Evolutionary conservation across 2,329 filamentous ascomycete species (phyloP).

Genomic region (Pseudopithomyces maydicus): DNA sequence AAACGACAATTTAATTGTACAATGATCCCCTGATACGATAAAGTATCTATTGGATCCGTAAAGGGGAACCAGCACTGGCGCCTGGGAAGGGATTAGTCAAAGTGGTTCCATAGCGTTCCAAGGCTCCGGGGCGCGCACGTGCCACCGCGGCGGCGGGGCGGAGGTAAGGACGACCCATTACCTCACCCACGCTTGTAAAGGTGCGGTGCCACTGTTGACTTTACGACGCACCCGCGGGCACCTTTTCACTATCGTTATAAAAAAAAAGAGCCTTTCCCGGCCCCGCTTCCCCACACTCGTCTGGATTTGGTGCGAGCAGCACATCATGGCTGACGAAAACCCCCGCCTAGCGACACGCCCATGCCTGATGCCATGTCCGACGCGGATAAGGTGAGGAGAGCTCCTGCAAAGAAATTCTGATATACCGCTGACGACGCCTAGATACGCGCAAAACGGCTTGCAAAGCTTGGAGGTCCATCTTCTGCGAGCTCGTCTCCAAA

Average conservation of each 20-base stretch:
- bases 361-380: constrained; percentile 53
- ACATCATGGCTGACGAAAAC: constrained; percentile 31
- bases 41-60: too few relatives aligned
- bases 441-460: constrained; percentile 71
- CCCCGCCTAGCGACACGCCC: constrained; percentile 30
- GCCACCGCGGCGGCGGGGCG: constrained; percentile 1
- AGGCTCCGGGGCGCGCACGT: neutral
- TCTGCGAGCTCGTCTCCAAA: constrained; percentile 23
- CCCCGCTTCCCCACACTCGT: neutral
- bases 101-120: neutral
- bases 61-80: too few relatives aligned
- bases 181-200: too few relatives aligned
- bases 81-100: neutral
- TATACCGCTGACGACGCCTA: constrained; percentile 45
- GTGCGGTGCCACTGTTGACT: neutral
- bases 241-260: neutral
- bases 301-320: neutral
- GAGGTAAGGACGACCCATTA: neutral
- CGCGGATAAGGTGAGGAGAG: constrained; percentile 56
- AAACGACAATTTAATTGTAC: too few relatives aligned
- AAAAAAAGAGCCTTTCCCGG: neutral
- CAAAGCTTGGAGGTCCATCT: constrained; percentile 59
- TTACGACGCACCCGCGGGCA: neutral
- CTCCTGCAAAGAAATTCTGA: constrained; percentile 23
- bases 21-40: too few relatives aligned